A percentile compares a stretch with the other conserved stretches of the same genome.
phyloP scores from a whole-genome alignment of 2,329 filamentous ascomycete genomes.

The Zymoseptoria pseudotritici region DNA sequence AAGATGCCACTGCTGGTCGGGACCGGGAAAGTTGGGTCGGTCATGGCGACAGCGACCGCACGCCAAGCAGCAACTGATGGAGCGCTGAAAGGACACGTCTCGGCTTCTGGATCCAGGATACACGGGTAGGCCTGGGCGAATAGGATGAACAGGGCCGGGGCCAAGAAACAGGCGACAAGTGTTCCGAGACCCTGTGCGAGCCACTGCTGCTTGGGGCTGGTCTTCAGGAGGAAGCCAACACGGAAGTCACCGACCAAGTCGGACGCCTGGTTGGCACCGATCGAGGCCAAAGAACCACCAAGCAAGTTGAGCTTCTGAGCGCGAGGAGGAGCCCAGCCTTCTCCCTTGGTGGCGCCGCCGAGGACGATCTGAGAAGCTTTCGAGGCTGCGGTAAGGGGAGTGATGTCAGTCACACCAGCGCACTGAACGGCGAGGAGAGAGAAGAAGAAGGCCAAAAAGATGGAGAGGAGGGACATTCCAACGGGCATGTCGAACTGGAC shows the following conservation, averaged over 20 bases:
- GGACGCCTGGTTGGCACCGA: constrained; percentile 36
- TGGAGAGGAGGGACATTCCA: constrained; percentile 50
- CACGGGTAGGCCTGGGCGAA: constrained; percentile 64
- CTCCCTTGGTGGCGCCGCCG: constrained; percentile 54
- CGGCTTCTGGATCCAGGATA: constrained; percentile 45
- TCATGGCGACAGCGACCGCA: constrained; percentile 57
- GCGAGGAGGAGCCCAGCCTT: constrained; percentile 41
- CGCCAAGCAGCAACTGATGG: constrained; percentile 61
- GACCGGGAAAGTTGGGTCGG: constrained; percentile 49
- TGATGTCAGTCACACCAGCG: constrained; percentile 47
- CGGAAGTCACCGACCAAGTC: constrained; percentile 57
- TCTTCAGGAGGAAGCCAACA: constrained; percentile 59
- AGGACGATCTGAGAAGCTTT: constrained; percentile 64
- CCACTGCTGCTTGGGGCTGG: constrained; percentile 59
- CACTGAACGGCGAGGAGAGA: constrained; percentile 56
- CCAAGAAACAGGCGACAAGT: constrained; percentile 58
- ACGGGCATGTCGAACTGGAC: constrained; percentile 51
- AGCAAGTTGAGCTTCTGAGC: constrained; percentile 60
- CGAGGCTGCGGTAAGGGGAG: constrained; percentile 58
- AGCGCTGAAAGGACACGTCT: constrained; percentile 52
- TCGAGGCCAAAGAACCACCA: constrained; percentile 45
- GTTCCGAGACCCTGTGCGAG: constrained; percentile 57
- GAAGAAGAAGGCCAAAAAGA: constrained; percentile 54
- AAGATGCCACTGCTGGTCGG: constrained; percentile 51
- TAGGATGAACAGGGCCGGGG: constrained; percentile 60